Conservation (phyloP, 306 rosid species). For the Crotalaria pallida region DNA sequence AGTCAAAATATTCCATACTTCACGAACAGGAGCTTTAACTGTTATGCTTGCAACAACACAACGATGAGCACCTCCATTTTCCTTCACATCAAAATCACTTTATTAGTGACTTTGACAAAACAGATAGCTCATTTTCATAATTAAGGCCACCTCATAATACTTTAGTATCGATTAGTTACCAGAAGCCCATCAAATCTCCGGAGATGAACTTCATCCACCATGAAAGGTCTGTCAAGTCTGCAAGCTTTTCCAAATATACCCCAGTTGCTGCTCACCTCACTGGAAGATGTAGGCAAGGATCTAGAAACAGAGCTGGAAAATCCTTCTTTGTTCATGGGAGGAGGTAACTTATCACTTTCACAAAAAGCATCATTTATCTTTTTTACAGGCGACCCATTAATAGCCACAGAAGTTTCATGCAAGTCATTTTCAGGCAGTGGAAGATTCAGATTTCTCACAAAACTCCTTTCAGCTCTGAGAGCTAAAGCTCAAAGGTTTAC, state of each 20-base stretch:
- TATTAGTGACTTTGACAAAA: constrained; percentile 11
- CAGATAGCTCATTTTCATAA: too few species aligned
- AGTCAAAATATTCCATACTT: too few species aligned
- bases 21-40: constrained; percentile 86
- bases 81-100: constrained; percentile 55
- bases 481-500: constrained; percentile 90
- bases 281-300: constrained; percentile 34
- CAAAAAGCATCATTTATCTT: constrained; percentile 35
- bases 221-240: constrained; percentile 72
- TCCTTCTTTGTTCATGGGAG: constrained; percentile 41
- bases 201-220: constrained; percentile 97
- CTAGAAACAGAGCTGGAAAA: constrained; percentile 40
- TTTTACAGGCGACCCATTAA: too few species aligned
- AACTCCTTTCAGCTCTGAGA: constrained; percentile 60
- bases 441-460: constrained; percentile 38
- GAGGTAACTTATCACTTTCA: constrained; percentile 39
- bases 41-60: constrained; percentile 93
- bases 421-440: constrained; percentile 23
- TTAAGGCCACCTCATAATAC: constrained; percentile 17
- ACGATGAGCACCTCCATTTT: constrained; percentile 98
- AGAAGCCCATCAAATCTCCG: constrained; percentile 95
- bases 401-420: constrained; percentile 20
- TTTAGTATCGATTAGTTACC: constrained; percentile 44
- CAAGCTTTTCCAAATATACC: constrained; percentile 76
- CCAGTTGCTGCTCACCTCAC: constrained; percentile 51